Evolutionary conservation across 306 rosid species (phyloP).

Genomic region (Lathyrus sativus): DNA sequence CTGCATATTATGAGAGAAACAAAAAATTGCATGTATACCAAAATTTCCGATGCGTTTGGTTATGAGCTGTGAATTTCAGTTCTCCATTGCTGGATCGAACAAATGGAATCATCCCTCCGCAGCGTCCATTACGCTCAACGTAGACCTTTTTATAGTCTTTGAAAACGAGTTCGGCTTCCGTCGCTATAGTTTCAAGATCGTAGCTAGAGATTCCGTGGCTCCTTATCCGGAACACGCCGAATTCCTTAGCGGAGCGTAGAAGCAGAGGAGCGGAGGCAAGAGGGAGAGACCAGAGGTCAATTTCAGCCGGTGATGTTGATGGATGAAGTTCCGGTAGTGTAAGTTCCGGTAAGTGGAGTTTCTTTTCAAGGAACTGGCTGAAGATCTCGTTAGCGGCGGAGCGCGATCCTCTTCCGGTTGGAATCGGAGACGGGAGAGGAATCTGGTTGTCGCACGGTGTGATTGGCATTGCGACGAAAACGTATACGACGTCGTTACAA

Average conservation of each 20-base stretch:
- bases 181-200: conserved; percentile 46
- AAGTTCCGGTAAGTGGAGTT: conserved; percentile 56
- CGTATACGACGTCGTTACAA: conserved; percentile 31
- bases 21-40: conserved; percentile 42
- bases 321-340: conserved; percentile 44
- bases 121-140: conserved; percentile 17
- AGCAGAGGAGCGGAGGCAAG: conserved; percentile 33
- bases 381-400: conserved; percentile 64
- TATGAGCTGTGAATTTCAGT: conserved; percentile 34
- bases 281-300: conserved; percentile 53
- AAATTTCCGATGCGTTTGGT: conserved; percentile 43
- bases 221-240: conserved; percentile 63
- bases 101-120: conserved; percentile 52
- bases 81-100: conserved; percentile 38
- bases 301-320: conserved; percentile 43
- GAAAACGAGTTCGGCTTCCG: conserved; percentile 45
- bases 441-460: conserved; percentile 38
- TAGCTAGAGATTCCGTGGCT: conserved; percentile 58
- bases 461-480: conserved; percentile 40
- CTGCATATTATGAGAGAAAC: no score
- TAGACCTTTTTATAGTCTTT: conserved; percentile 28
- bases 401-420: conserved; percentile 70
- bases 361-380: conserved; percentile 54
- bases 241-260: conserved; percentile 47
- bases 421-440: conserved; percentile 74